A percentile compares a stretch with the other conserved stretches of the same genome.
phyloP scores from a whole-genome alignment of 2,329 filamentous ascomycete genomes.

The Coleophoma cylindrospora region DNA sequence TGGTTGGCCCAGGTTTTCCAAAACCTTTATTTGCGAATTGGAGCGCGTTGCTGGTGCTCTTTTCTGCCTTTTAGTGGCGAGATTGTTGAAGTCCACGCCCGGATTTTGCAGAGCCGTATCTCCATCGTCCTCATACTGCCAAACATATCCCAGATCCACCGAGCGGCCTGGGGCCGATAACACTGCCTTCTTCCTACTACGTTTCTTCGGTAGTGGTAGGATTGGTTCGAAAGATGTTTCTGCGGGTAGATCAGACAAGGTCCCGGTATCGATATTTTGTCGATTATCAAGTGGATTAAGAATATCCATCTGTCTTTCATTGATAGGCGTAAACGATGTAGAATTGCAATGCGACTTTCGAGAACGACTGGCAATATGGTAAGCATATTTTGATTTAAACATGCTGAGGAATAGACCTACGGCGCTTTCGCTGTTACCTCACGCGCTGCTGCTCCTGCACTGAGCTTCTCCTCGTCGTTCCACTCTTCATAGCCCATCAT shows the following conservation, averaged over 20 bases:
- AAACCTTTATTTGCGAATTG: constrained; percentile 3
- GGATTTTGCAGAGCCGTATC: constrained; percentile 8
- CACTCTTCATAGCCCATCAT: too few relatives aligned
- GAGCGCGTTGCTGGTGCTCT: constrained; percentile 6
- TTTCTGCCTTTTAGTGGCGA: constrained; percentile 12
- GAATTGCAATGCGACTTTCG: neutral
- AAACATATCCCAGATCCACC: constrained; percentile 10
- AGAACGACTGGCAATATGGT: too few relatives aligned
- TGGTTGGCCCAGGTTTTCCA: neutral
- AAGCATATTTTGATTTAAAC: too few relatives aligned
- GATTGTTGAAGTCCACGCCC: neutral
- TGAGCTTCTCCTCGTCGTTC: too few relatives aligned
- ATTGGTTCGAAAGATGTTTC: constrained; percentile 1
- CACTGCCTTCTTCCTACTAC: neutral
- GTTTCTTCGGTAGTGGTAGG: constrained; percentile 6
- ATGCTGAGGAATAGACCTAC: too few relatives aligned
- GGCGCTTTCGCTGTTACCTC: too few relatives aligned
- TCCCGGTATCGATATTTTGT: constrained; percentile 5
- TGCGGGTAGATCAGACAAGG: constrained; percentile 9
- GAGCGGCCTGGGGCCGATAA: constrained; percentile 4
- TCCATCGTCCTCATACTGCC: constrained; percentile 13
- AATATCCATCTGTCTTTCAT: constrained; percentile 4
- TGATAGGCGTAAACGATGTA: constrained; percentile 17
- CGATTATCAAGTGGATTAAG: constrained; percentile 5
- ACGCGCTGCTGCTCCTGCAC: too few relatives aligned